Base-by-base conservation (phyloP, 2,329 filamentous ascomycete species). In the Ustilaginoidea virens region DNA sequence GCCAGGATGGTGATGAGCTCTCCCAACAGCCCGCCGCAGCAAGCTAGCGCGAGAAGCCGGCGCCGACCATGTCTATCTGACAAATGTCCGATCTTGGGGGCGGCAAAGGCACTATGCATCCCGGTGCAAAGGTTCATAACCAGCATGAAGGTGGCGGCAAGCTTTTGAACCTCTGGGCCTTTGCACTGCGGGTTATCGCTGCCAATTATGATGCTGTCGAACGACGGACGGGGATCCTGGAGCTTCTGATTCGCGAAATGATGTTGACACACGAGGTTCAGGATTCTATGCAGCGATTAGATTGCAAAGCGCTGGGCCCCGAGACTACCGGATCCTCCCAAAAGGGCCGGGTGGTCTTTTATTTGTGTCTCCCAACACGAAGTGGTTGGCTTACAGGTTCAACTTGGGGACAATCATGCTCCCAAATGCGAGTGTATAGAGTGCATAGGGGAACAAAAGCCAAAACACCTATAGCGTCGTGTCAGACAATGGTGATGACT, bases 11-110 rank as follows among this genome's bases (percentile, higher is more conserved):
- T 83, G 35, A 92, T 63, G 23, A 78, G 49, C 49, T 96, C 90
- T 28, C 66, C 71, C 2, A 74, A 34, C 4, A 94, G 61, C 14
- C 78, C 74, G n/a, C 86, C 86, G 10, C 69, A 54, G 3, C 80
- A 80, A 4, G 79, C 71, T 18, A 87, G 47, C 7, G 77, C 68
- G 43, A 96, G 69, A 29, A 94, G 58, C 27, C 60, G 68, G 33
- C 74, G 81, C 23, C 90, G 70, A 16, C 90, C 90, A 49, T 81
- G 80, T 14, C 83, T 70, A 55, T 98, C 90, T 1, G 86, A 94
- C 11, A 93, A 54, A 2, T 80, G 69, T 1, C 90, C 90, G 3
- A 96, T 58, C 40, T 79, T 82, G 0, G 90, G 90, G 17, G 80
- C 80, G 11, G 75, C 74, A 29, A 94, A 58, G 6, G 86, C 85